These are phyloP conservation scores for Stenogyne calaminthoides DNA, from an alignment of 305 asterid genomes.

Conservation along the genomic window DNA sequence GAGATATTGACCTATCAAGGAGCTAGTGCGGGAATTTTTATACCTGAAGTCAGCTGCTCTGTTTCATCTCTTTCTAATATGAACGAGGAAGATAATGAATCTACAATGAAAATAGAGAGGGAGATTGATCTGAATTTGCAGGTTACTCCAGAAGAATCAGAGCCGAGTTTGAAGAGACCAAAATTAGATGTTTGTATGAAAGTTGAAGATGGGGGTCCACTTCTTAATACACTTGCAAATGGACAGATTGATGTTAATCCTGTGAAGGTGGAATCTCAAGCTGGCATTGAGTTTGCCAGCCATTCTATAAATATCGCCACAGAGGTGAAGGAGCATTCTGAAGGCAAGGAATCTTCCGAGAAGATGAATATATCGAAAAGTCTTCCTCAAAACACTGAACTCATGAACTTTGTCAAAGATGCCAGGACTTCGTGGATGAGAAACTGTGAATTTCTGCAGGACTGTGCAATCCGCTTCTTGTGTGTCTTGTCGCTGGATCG, in stretches of 20 bases:
- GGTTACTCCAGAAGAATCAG: conserved; percentile 58
- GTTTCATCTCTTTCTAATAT: conserved; percentile 37
- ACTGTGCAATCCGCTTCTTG: conserved; percentile 94
- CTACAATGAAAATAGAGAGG: conserved; percentile 59
- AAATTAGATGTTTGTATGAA: conserved; percentile 49
- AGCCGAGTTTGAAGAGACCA: conserved; percentile 67
- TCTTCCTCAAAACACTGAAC: conserved; percentile 67
- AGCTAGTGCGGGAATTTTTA: conserved; percentile 78
- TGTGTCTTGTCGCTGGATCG: conserved; percentile 94
- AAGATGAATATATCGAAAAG: conserved; percentile 50
- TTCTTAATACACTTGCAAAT: conserved; percentile 44
- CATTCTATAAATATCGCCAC: conserved; percentile 35
- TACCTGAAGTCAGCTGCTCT: conserved; percentile 57
- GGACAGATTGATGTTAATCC: conserved; percentile 49
- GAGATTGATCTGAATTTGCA: conserved; percentile 75
- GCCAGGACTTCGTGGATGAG: conserved; percentile 90
- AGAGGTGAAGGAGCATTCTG: conserved; percentile 39
- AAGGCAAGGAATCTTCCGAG: conserved; percentile 54
- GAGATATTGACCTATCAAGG: conserved; percentile 97
- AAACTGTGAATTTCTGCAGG: conserved; percentile 94
- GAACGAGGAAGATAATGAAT: conserved; percentile 46
- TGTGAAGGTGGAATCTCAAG: conserved; percentile 59
- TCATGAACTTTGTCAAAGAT: conserved; percentile 72
- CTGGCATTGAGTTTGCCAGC: conserved; percentile 41
- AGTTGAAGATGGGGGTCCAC: conserved; percentile 51